Evolutionary conservation across 495 filamentous ascomycete species (phyloP), one percentile per base, ranked within the genome.

Genomic region (Talaromyces adpressus): DNA sequence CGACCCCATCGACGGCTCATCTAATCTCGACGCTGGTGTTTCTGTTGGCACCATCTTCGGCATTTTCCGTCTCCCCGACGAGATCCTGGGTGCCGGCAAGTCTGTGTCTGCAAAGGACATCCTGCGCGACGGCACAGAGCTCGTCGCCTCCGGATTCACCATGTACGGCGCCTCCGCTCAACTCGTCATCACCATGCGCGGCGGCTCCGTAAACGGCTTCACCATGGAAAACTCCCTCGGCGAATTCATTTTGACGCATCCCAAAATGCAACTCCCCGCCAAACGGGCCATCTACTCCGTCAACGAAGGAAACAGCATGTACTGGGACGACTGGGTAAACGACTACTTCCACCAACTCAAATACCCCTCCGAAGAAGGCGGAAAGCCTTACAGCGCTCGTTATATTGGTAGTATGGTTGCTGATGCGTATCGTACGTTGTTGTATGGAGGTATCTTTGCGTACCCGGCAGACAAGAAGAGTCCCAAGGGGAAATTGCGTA

Each of bases 391-490:
- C 80, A 92, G 88, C 65, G 86, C 93, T 9, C 83, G 94, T 68
- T 98, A 98, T 73, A 98, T 98, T 65, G 94, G 94, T 62, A 89
- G 84, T 78, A 98, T 98, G 94, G 94, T 98, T 62, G 94, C 94
- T 18, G 94, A 98, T 79, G 94, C 94, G 30, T 98, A 98, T 75
- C 88, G 94, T 11, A 98, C 94, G 14, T 73, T 98, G 65, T 78
- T 97, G 59, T 98, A 98, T 72, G 94, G 94, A 57, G 94, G 94
- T 66, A 89, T 98, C 67, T 98, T 98, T 72, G 94, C 94, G 23
- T 98, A 98, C 74, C 94, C 94, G 1, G 90, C 92, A 3, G 94
- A 98, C 73, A 94, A 93, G 80, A 98, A 98, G 86, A 95, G 89
- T 70, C 89, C 91, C 61, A 98, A 98, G 85, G 94, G 94, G 51